Evolutionary conservation across 106 monocot genomes (phyloP).

Genomic region (Dioscorea alata): DNA sequence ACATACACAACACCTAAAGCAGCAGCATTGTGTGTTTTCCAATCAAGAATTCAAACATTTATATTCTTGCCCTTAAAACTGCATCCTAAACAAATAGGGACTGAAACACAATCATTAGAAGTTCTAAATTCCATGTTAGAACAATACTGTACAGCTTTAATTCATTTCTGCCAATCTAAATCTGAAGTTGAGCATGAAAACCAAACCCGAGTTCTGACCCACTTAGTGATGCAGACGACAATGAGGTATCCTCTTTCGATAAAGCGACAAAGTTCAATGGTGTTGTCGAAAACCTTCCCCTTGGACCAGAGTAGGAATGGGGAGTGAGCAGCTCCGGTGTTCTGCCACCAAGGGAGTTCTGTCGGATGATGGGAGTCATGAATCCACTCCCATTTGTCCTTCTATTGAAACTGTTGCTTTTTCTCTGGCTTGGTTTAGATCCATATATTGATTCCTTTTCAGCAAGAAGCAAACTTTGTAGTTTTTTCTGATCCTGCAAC

Average conservation of each 20-base stretch:
- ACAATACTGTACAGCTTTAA: too few relatives aligned
- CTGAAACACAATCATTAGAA: too few relatives aligned
- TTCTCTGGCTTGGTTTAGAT: conserved; percentile 62
- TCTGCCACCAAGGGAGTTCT: conserved; percentile 40
- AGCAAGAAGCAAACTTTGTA: conserved; percentile 55
- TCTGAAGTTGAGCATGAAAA: too few relatives aligned
- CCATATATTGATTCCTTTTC: conserved; percentile 64
- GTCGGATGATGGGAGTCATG: conserved; percentile 46
- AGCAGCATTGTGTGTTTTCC: too few relatives aligned
- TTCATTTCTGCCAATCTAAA: too few relatives aligned
- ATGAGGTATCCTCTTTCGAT: not conserved
- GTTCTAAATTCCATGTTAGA: too few relatives aligned
- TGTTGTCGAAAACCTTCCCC: conserved; percentile 37
- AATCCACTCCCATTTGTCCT: conserved; percentile 37
- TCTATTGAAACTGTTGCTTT: conserved; percentile 38
- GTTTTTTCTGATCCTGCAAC: conserved; percentile 78
- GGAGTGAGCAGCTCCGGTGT: conserved; percentile 74
- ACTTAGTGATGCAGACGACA: conserved; percentile 53
- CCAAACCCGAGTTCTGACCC: too few relatives aligned
- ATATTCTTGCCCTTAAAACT: too few relatives aligned
- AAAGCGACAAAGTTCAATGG: conserved; percentile 37
- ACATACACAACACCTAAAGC: too few relatives aligned
- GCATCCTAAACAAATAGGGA: too few relatives aligned
- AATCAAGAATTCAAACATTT: too few relatives aligned
- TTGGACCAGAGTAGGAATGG: conserved; percentile 56